These are phyloP conservation scores for Aspergillaceae sp. DNA, from an alignment of 2,329 filamentous ascomycete species.

Conservation along the genomic window DNA sequence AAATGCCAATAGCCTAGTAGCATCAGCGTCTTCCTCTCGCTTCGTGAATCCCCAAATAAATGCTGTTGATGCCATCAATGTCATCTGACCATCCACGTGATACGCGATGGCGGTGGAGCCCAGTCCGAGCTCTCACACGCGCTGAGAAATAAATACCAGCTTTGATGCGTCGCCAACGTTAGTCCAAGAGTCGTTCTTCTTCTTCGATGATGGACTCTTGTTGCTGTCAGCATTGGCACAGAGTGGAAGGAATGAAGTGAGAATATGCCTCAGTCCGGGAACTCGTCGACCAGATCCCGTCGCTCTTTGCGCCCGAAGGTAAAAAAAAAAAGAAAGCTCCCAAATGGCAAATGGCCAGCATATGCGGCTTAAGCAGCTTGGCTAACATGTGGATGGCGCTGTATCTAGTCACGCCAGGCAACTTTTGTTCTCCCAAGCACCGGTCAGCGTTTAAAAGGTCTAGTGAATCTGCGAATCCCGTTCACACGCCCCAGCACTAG, in stretches of 20 bases:
- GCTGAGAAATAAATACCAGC: no score
- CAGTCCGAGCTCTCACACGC: no score
- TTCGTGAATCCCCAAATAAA: no score
- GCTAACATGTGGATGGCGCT: conserved; percentile 2
- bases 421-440: conserved; percentile 81
- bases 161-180: no score
- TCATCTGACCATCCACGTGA: no score
- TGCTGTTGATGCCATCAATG: no score
- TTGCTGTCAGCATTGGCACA: background rate
- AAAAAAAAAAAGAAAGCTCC: conserved; percentile 1
- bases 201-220: background rate
- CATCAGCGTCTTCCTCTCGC: no score
- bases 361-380: background rate
- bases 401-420: conserved; percentile 61
- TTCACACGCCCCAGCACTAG: conserved; percentile 30
- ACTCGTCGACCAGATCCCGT: conserved; percentile 22
- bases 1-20: no score
- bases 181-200: no score
- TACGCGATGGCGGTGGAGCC: no score
- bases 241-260: conserved; percentile 12
- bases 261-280: conserved; percentile 21
- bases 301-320: conserved; percentile 27
- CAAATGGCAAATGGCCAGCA: no score
- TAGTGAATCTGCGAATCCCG: conserved; percentile 61
- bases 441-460: conserved; percentile 71